phyloP scores from a whole-genome alignment of 768 basidiomycete genomes.

The Kwoniella botswanensis region DNA sequence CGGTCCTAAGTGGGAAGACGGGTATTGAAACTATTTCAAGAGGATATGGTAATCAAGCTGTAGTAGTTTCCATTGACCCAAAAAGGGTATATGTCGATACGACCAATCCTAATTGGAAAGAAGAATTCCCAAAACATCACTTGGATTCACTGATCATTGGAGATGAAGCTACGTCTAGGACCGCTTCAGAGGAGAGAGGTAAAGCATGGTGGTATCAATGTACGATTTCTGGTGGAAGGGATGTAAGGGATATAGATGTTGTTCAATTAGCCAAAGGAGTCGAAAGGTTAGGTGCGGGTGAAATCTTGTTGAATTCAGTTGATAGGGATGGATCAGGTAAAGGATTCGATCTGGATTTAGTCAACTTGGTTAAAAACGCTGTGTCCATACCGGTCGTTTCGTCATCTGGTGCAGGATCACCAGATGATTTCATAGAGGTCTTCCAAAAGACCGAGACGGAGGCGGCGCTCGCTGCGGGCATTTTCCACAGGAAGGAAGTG shows the following conservation, averaged over 20 bases:
- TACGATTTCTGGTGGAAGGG: constrained; percentile 91
- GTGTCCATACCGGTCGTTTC: constrained; percentile 93
- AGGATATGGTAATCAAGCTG: constrained; percentile 92
- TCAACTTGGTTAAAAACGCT: constrained; percentile 72
- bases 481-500: constrained; percentile 92
- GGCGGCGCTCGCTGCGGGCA: constrained; percentile 93
- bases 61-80: constrained; percentile 97
- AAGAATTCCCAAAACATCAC: constrained; percentile 62
- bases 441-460: constrained; percentile 80
- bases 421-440: constrained; percentile 83
- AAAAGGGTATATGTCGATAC: constrained; percentile 77
- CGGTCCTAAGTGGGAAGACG: constrained; percentile 65
- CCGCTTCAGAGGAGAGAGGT: constrained; percentile 66
- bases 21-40: constrained; percentile 91
- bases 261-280: constrained; percentile 89
- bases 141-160: constrained; percentile 55
- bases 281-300: constrained; percentile 90
- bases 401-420: constrained; percentile 86
- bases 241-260: constrained; percentile 78
- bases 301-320: constrained; percentile 92
- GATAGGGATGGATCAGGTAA: constrained; percentile 91
- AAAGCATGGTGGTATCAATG: constrained; percentile 99
- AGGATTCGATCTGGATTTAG: constrained; percentile 86
- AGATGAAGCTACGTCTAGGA: constrained; percentile 54
- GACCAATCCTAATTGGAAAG: constrained; percentile 47